Percentiles rank a stretch among this genome's conserved stretches.
Evolutionary conservation across 2,329 filamentous ascomycete genomes (phyloP).

Genomic region (Cladosporium sp.): DNA sequence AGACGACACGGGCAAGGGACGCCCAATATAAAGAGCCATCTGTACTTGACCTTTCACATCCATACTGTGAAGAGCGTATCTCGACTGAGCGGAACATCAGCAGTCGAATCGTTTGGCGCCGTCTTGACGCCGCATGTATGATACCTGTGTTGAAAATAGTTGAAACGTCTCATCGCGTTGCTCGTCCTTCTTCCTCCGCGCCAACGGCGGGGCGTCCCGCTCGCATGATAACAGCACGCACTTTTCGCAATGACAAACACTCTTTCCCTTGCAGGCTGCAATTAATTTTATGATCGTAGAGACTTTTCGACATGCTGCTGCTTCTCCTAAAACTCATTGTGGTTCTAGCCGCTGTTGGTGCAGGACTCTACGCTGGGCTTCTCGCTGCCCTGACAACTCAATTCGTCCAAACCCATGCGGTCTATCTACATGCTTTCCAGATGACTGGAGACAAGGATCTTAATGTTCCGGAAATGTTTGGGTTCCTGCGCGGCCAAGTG

Average conservation of each 20-base stretch:
- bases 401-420: conserved; percentile 56
- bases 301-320: not conserved
- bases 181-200: not conserved
- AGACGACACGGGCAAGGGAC: not conserved
- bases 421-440: conserved; percentile 58
- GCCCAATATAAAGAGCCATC: not conserved
- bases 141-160: not conserved
- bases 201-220: conserved; percentile 5
- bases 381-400: conserved; percentile 51
- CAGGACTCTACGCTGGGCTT: conserved; percentile 46
- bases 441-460: conserved; percentile 59
- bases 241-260: not conserved
- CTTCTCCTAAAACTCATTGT: not conserved
- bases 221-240: conserved; percentile 2
- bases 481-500: conserved; percentile 54
- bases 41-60: not conserved
- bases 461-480: conserved; percentile 51
- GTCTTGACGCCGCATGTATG: not conserved
- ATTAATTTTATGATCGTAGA: not conserved
- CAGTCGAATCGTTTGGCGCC: conserved; percentile 3
- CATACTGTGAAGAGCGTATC: not conserved
- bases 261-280: not conserved
- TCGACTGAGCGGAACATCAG: not conserved
- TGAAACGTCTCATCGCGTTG: not conserved
- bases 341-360: conserved; percentile 24